These are phyloP conservation scores for Tetracladium marchalianum DNA, from an alignment of 495 filamentous ascomycete genomes.

Conservation along the genomic window DNA sequence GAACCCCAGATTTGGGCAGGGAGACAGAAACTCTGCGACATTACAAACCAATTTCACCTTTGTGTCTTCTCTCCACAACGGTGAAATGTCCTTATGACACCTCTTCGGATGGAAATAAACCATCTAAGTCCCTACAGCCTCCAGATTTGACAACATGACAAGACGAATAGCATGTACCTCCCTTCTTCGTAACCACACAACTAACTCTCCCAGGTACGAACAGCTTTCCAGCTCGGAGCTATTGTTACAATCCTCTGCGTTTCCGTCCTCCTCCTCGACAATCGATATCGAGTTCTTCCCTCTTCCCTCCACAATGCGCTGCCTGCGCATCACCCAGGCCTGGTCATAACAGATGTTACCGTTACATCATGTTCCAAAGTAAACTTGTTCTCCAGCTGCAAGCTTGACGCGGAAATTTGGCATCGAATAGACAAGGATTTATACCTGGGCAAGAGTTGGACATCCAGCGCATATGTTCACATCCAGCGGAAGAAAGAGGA, in stretches of 20 bases:
- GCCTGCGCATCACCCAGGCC: conserved; percentile 69
- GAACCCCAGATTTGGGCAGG: neutral
- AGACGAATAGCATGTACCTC: conserved; percentile 29
- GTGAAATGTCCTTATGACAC: too few relatives aligned
- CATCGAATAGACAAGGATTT: conserved; percentile 87
- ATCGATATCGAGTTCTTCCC: conserved; percentile 73
- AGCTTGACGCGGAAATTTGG: conserved; percentile 67
- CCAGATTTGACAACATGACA: conserved; percentile 36
- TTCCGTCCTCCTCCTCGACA: conserved; percentile 63
- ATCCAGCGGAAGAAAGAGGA: conserved; percentile 83
- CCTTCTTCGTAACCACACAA: neutral
- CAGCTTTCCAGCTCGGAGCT: conserved; percentile 63
- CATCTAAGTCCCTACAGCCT: too few relatives aligned
- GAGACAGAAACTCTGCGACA: too few relatives aligned
- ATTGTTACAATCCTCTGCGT: conserved; percentile 50
- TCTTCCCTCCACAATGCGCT: conserved; percentile 71
- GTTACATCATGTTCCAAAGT: conserved; percentile 64
- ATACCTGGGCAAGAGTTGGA: conserved; percentile 62
- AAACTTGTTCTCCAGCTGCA: conserved; percentile 71
- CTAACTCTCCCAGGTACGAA: conserved; percentile 52
- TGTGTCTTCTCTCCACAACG: too few relatives aligned
- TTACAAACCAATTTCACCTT: too few relatives aligned
- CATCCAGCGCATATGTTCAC: conserved; percentile 73
- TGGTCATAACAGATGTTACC: conserved; percentile 84
- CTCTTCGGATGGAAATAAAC: too few relatives aligned